Base-by-base conservation (phyloP, 179 eudicot genomes). In the Corrigiola litoralis region DNA sequence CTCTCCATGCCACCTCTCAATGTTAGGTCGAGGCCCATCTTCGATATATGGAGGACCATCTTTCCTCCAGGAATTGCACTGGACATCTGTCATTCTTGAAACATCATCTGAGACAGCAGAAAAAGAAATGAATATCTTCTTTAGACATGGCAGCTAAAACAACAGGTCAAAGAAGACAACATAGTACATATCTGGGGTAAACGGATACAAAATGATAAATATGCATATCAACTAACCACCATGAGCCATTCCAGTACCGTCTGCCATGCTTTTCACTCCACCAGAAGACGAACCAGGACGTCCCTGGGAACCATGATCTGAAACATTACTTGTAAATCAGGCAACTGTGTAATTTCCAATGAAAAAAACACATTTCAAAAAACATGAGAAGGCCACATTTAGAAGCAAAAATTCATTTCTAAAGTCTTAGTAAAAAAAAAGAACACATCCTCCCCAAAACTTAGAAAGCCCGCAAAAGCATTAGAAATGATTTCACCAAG, bases 1-100 rank as follows among this genome's bases (percentile, higher is more conserved):
- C 49, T 91, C 97, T 40, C 85, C 84, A 31, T 84, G 87, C 96
- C 96, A 86, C 55, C 78, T 95, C 70, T 88, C 96, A 75, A 80
- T 67, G 69, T 71, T 55, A 69, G 87, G 84, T 17, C 69, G 87
- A 53, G 77, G 60, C 45, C 80, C 85, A 53, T 86, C 87, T 37
- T 79, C 94, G 31, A 64, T 62, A 68, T 62, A 66, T 62, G 68
- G 87, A 58, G 83, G 66, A 65, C 68, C 76, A 64, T 95, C 87
- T 49, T 77, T 85, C 68, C 81, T 79, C 92, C 91, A 83, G 4
- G 84, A 66, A 79, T 75, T 68, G 45, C 69, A 70, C 67, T 71
- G 76, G 29, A 34, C 64, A 71, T 81, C 85, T 61, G 80, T 46
- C 67, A 70, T 72, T 28, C 49, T 49, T 41, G 72, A 60, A 57